Percentiles rank a stretch among this genome's conserved stretches.
Evolutionary conservation across 1,139 yeast genomes (phyloP).

Genomic region (Kodamaea derodonti): DNA sequence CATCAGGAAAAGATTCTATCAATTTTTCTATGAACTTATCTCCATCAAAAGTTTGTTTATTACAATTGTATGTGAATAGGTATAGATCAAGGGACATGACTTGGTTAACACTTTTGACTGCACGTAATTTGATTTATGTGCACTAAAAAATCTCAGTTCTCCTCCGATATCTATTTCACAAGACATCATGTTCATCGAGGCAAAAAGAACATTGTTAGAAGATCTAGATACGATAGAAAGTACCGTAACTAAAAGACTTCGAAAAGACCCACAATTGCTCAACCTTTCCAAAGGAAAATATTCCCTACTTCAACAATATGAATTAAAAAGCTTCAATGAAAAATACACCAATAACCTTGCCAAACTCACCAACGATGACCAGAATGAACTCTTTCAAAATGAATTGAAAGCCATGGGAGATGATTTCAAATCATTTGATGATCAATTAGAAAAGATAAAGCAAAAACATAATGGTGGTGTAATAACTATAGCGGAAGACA

Average conservation of each 20-base stretch:
- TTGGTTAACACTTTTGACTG: too few relatives aligned
- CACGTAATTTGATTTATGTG: too few relatives aligned
- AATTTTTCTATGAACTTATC: conserved; percentile 23
- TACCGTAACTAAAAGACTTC: conserved; percentile 28
- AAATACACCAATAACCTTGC: conserved; percentile 40
- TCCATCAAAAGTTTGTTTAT: conserved; percentile 24
- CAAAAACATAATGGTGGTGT: conserved; percentile 16
- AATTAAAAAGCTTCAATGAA: conserved; percentile 50
- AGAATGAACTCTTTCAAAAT: conserved; percentile 13
- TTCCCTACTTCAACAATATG: conserved; percentile 60
- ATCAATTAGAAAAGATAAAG: conserved; percentile 30
- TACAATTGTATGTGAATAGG: conserved; percentile 40
- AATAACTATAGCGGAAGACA: conserved; percentile 24
- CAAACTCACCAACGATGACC: conserved; percentile 18
- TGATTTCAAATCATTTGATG: conserved; percentile 43
- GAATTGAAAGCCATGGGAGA: conserved; percentile 24
- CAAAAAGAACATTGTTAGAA: conserved; percentile 34
- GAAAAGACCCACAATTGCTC: conserved; percentile 24
- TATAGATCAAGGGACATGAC: conserved; percentile 21
- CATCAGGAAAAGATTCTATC: conserved; percentile 26
- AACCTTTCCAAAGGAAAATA: conserved; percentile 31
- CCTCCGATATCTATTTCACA: too few relatives aligned
- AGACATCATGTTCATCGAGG: conserved; percentile 31
- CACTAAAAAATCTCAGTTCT: too few relatives aligned
- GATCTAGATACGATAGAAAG: conserved; percentile 35